phyloP scores from a whole-genome alignment of 371 early-diverging fungal species.

The Mucor piriformis region DNA sequence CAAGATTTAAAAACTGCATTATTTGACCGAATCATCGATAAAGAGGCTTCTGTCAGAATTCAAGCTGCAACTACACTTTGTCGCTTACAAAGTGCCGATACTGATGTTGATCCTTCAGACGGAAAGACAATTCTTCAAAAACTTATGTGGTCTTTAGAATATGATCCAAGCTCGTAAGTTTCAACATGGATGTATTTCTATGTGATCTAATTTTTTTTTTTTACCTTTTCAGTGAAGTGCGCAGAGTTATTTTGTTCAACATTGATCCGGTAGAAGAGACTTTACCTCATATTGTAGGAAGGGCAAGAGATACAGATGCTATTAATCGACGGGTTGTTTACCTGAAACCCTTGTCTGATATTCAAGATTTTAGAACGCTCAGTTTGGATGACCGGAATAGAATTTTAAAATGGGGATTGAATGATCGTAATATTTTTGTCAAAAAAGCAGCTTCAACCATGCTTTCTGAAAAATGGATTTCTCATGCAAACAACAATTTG shows the following conservation, averaged over 20 bases:
- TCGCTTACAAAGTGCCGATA: constrained; percentile 68
- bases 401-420: constrained; percentile 75
- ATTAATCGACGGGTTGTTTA: constrained; percentile 68
- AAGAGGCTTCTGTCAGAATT: constrained; percentile 78
- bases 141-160: constrained; percentile 64
- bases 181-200: not conserved
- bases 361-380: constrained; percentile 69
- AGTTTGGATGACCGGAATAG: constrained; percentile 71
- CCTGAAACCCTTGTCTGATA: constrained; percentile 68
- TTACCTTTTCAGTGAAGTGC: constrained; percentile 67
- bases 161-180: constrained; percentile 78
- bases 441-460: constrained; percentile 74
- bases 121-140: constrained; percentile 66
- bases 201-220: not conserved
- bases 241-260: constrained; percentile 80
- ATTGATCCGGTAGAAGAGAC: constrained; percentile 67
- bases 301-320: constrained; percentile 78
- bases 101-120: constrained; percentile 57
- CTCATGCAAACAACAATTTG: constrained; percentile 73
- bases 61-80: constrained; percentile 83
- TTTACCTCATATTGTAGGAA: constrained; percentile 70
- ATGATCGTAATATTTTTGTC: constrained; percentile 76
- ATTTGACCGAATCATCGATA: constrained; percentile 76
- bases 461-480: constrained; percentile 78
- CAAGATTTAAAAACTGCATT: constrained; percentile 66